Conservation (phyloP, 129 eudicot genomes). For the Pulicaria dysenterica region DNA sequence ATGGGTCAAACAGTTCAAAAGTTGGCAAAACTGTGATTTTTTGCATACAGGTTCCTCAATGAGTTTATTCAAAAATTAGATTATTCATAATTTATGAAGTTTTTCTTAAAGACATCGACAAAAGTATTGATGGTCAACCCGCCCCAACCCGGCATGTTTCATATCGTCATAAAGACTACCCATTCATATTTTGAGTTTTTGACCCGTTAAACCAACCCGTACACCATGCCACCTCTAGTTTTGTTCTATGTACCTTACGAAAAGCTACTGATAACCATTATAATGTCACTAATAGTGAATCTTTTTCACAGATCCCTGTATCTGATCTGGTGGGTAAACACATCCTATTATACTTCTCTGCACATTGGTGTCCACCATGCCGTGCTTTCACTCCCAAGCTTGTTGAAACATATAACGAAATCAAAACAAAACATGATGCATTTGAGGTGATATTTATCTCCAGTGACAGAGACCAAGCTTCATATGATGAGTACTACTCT, state of each 20-base stretch:
- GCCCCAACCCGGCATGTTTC: background rate
- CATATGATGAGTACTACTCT: slow-evolving; percentile 70
- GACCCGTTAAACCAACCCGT: background rate
- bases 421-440: slow-evolving; percentile 50
- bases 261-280: background rate
- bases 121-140: background rate
- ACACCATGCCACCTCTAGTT: background rate
- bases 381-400: slow-evolving; percentile 80
- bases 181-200: background rate
- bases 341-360: slow-evolving; percentile 75
- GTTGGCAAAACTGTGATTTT: too few relatives aligned
- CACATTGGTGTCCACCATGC: slow-evolving; percentile 93
- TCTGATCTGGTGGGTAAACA: slow-evolving; percentile 74
- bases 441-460: slow-evolving; percentile 81
- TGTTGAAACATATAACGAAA: slow-evolving; percentile 59
- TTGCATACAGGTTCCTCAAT: background rate
- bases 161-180: too few relatives aligned
- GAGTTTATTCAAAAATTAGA: background rate
- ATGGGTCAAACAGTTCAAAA: too few relatives aligned
- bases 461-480: slow-evolving; percentile 61
- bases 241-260: background rate
- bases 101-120: background rate
- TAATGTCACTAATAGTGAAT: background rate
- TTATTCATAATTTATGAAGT: background rate
- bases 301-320: slow-evolving; percentile 54